These are phyloP conservation scores for Leucaena leucocephala DNA, from an alignment of 306 rosid genomes.

Conservation along the genomic window DNA sequence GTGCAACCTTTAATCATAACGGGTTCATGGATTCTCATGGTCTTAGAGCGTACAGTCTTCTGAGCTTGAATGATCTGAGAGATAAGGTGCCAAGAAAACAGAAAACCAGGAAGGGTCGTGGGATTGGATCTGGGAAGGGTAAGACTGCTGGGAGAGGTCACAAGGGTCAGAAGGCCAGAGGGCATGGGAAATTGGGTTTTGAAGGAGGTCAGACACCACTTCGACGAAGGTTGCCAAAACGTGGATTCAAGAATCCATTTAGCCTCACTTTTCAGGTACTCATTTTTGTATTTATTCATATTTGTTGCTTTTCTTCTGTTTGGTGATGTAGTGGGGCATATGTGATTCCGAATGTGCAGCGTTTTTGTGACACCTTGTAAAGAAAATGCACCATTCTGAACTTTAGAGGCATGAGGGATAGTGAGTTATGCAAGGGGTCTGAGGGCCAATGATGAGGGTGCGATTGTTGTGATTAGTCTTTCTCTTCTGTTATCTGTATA, in stretches of 20 bases:
- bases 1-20: slow-evolving; percentile 20
- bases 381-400: not conserved
- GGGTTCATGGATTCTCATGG: slow-evolving; percentile 37
- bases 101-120: slow-evolving; percentile 89
- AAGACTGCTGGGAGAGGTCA: slow-evolving; percentile 97
- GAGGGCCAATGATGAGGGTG: no score
- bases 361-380: not conserved
- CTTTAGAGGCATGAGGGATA: not conserved
- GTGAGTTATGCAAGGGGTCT: no score
- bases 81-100: slow-evolving; percentile 82
- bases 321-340: slow-evolving; percentile 4
- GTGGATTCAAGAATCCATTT: slow-evolving; percentile 89
- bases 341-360: not conserved
- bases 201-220: slow-evolving; percentile 98
- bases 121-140: slow-evolving; percentile 96
- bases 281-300: not conserved
- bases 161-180: slow-evolving; percentile 94
- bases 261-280: slow-evolving; percentile 87
- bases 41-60: slow-evolving; percentile 76
- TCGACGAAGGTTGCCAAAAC: slow-evolving; percentile 86
- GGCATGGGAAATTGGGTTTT: slow-evolving; percentile 79
- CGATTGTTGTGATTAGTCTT: no score
- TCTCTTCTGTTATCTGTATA: not conserved
- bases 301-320: slow-evolving; percentile 9
- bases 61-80: slow-evolving; percentile 87